Percentiles rank a stretch among this genome's conserved stretches.
Evolutionary conservation across 1,284 basidiomycete genomes (phyloP).

Genomic region (Cutaneotrichosporon sp.): DNA sequence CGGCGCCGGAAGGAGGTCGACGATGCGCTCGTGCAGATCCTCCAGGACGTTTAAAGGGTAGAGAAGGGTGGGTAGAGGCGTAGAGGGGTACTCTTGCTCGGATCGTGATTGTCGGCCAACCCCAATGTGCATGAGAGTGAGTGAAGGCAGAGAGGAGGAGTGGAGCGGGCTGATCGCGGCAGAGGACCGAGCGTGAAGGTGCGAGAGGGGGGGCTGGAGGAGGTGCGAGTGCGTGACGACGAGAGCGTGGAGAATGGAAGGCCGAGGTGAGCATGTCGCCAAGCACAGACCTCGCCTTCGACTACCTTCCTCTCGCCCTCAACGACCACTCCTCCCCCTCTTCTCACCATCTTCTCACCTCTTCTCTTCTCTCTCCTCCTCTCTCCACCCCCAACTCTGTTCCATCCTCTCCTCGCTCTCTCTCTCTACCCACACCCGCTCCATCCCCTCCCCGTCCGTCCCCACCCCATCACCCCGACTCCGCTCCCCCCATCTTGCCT

Average conservation of each 20-base stretch:
- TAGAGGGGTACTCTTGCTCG: background rate
- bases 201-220: too few species aligned
- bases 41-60: constrained; percentile 9
- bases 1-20: constrained; percentile 23
- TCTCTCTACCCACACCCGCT: background rate
- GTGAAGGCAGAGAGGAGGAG: too few species aligned
- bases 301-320: background rate
- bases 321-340: background rate
- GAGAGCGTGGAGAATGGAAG: background rate
- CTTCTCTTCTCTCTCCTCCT: background rate
- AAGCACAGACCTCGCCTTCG: background rate
- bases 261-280: background rate
- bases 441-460: background rate
- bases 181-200: too few species aligned
- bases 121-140: background rate
- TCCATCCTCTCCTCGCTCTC: background rate
- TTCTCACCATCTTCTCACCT: background rate
- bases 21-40: constrained; percentile 30
- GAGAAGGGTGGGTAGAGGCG: background rate
- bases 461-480: too few species aligned
- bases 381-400: background rate
- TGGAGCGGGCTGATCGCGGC: background rate
- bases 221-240: background rate
- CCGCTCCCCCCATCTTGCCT: background rate
- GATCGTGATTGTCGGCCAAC: background rate